Base-by-base conservation (phyloP, 1,284 basidiomycete species). In the Sporisorium iseilematis-ciliati region DNA sequence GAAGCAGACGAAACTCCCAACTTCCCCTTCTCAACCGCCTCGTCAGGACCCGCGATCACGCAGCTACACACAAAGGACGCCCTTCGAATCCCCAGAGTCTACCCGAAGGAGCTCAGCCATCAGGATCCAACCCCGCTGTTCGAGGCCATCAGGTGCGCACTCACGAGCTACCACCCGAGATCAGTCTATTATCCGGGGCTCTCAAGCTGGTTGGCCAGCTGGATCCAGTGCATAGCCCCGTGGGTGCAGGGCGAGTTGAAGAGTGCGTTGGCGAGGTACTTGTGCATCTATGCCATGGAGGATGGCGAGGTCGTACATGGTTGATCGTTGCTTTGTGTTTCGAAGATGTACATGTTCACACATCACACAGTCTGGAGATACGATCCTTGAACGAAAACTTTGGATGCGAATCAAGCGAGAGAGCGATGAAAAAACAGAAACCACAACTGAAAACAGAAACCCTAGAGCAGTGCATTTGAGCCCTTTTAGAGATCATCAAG, bases 401-500 rank as follows among this genome's bases (percentile, higher is more conserved):
- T 14, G 12, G 16, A 38, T 38, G 35, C 35, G 35, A 16, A 38
- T 4, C 35, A 4, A 14, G 12, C 14, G 2, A 35, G 35, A 38
- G 35, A 38, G 35, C 35, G 35, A 14, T 38, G 35, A 38, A 16
- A 16, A 38, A 14, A 10, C 35, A 38, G 12, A 38, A 38, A n/a
- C n/a, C 35, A 38, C 11, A 16, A 38, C 35, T 38, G 12, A 38
- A 12, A 14, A n/a, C n/a, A 38, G 12, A 38, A 10, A 10, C 10
- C n/a, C n/a, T n/a, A n/a, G n/a, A n/a, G n/a, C 6, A 3, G 49
- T 51, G 31, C 16, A 18, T 18, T 12, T n/a, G 7, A n/a, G n/a
- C n/a, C n/a, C 10, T 20, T 35, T 48, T 51, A 83, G 45, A 83
- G 71, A 56, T 83, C 74, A 57, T 83, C 82, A 40, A 82, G 66